Percentiles rank a stretch among this genome's conserved stretches.
These are phyloP conservation scores for Mrakia hoshinonis DNA, from an alignment of 768 basidiomycete species.

Conservation along the genomic window DNA sequence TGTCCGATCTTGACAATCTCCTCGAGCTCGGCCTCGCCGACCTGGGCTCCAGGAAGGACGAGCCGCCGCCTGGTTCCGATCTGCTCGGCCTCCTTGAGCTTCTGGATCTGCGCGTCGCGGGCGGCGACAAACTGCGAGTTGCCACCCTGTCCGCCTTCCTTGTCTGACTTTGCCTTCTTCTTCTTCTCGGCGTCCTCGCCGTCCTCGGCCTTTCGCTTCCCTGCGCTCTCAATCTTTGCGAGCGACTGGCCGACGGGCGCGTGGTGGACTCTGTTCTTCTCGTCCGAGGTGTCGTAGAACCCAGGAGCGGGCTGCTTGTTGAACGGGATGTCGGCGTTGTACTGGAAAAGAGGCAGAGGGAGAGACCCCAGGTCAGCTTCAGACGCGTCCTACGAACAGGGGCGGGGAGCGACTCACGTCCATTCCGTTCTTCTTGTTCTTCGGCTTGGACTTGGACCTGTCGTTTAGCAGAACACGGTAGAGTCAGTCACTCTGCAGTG, in stretches of 20 bases:
- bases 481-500: background rate
- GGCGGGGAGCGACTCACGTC: constrained; percentile 53
- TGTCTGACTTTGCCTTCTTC: constrained; percentile 66
- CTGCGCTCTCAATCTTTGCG: constrained; percentile 65
- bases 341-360: constrained; percentile 46
- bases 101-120: constrained; percentile 93
- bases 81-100: constrained; percentile 92
- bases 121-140: constrained; percentile 93
- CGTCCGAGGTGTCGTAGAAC: constrained; percentile 93
- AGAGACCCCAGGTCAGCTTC: constrained; percentile 1
- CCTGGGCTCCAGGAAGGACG: constrained; percentile 77
- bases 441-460: constrained; percentile 53
- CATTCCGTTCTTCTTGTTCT: constrained; percentile 78
- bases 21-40: constrained; percentile 87
- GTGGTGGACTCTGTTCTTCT: constrained; percentile 73
- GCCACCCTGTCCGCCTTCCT: constrained; percentile 52
- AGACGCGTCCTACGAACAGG: background rate
- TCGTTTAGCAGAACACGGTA: background rate
- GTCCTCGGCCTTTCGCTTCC: constrained; percentile 91
- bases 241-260: constrained; percentile 83
- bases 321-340: constrained; percentile 96
- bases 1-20: constrained; percentile 98
- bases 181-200: constrained; percentile 58
- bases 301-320: constrained; percentile 93
- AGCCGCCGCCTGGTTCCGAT: constrained; percentile 80